phyloP scores from a whole-genome alignment of 2,329 filamentous ascomycete species.

The Chaetomium strumarium region DNA sequence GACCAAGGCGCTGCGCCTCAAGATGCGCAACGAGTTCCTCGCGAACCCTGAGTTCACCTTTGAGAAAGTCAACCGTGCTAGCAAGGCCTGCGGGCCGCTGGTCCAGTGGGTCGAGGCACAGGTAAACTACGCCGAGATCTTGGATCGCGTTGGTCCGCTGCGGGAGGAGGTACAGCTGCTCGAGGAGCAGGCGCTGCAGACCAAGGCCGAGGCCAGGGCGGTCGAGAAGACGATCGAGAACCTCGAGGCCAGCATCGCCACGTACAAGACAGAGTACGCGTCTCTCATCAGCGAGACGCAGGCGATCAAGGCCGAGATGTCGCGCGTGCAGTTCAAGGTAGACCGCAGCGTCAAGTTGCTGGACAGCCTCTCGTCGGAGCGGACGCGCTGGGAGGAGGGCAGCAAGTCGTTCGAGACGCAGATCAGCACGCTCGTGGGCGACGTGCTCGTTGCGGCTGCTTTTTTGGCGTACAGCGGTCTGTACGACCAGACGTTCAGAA shows the following conservation, averaged over 20 bases:
- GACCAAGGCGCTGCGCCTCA: constrained; percentile 73
- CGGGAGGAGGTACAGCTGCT: constrained; percentile 83
- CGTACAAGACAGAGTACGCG: constrained; percentile 94
- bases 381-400: constrained; percentile 89
- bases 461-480: constrained; percentile 96
- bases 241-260: constrained; percentile 85
- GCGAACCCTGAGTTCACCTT: constrained; percentile 94
- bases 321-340: constrained; percentile 93
- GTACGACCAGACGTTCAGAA: constrained; percentile 96
- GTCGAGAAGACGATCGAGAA: constrained; percentile 81
- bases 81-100: constrained; percentile 91
- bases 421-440: constrained; percentile 91
- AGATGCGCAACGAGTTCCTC: constrained; percentile 90
- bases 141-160: constrained; percentile 87
- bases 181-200: constrained; percentile 83
- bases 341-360: constrained; percentile 91
- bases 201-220: constrained; percentile 86
- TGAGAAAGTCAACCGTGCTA: constrained; percentile 91
- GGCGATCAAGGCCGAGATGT: constrained; percentile 96
- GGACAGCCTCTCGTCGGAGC: constrained; percentile 90
- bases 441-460: constrained; percentile 91
- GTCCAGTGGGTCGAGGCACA: constrained; percentile 97
- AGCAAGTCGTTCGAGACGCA: constrained; percentile 98
- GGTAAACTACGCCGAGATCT: constrained; percentile 95
- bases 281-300: constrained; percentile 94